Conservation (phyloP, 2,329 filamentous ascomycete species). For the Bipolaris zeicola region DNA sequence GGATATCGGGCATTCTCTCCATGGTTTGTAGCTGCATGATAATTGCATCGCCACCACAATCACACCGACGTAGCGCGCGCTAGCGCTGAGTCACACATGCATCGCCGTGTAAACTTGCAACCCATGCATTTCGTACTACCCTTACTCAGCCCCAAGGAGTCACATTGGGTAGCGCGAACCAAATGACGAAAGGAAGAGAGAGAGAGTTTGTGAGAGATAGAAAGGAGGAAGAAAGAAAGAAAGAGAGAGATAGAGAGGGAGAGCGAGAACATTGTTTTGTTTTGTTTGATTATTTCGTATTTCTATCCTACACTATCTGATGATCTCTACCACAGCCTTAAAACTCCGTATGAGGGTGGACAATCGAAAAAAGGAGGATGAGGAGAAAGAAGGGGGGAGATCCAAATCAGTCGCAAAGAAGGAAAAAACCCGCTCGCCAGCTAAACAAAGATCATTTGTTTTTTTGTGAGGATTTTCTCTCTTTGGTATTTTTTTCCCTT, state of each 20-base stretch:
- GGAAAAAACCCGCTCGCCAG: slow-evolving; percentile 25
- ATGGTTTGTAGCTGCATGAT: not conserved
- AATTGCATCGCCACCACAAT: not conserved
- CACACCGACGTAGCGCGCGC: not conserved
- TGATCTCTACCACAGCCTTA: slow-evolving; percentile 40
- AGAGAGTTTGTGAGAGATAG: too few species aligned
- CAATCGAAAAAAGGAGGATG: slow-evolving; percentile 5
- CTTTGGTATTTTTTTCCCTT: not conserved
- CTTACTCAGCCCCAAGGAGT: not conserved
- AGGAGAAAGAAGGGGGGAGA: slow-evolving; percentile 40
- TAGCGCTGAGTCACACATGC: slow-evolving; percentile 3
- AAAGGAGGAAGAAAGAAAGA: not conserved
- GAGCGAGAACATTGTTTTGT: not conserved
- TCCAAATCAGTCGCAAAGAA: slow-evolving; percentile 34
- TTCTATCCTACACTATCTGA: slow-evolving; percentile 41
- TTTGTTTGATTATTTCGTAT: slow-evolving; percentile 10
- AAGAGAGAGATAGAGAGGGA: not conserved
- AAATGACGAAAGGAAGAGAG: not conserved
- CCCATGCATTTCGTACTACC: not conserved
- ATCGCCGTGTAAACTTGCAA: not conserved
- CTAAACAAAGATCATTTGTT: slow-evolving; percentile 41
- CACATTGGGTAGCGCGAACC: not conserved
- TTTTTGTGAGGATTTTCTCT: slow-evolving; percentile 44
- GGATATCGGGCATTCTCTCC: too few species aligned
- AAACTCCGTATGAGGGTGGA: slow-evolving; percentile 18